Percentiles rank a stretch among this genome's conserved stretches.
Conservation (phyloP, 1,139 yeast species). For the Magnusiomyces sp. region DNA sequence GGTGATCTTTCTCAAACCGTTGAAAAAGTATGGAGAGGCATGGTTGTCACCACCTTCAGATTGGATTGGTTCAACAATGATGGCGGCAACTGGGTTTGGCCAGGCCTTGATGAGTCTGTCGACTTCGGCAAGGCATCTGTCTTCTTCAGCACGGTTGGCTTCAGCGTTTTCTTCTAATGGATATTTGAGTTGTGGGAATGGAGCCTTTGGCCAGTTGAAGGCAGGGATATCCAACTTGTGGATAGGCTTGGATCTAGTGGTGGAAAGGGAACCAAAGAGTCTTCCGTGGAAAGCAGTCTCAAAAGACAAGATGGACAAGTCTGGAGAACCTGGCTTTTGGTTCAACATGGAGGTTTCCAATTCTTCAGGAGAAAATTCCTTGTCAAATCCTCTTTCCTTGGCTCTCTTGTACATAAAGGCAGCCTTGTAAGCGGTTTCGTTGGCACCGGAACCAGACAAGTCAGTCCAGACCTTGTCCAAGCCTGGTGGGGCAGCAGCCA, state of each 20-base stretch:
- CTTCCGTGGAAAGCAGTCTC: conserved; percentile 77
- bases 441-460: conserved; percentile 75
- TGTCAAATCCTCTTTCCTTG: conserved; percentile 42
- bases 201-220: conserved; percentile 82
- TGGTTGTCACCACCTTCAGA: conserved; percentile 88
- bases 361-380: conserved; percentile 53
- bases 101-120: conserved; percentile 50
- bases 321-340: conserved; percentile 66
- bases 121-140: conserved; percentile 51
- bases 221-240: conserved; percentile 81
- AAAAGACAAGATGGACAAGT: conserved; percentile 63
- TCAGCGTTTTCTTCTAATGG: conserved; percentile 53
- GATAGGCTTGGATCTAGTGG: conserved; percentile 73
- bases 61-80: conserved; percentile 72
- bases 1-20: conserved; percentile 65
- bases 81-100: conserved; percentile 64
- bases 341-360: conserved; percentile 54
- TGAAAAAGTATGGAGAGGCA: conserved; percentile 67
- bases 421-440: conserved; percentile 78
- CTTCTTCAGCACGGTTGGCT: conserved; percentile 56
- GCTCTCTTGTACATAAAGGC: conserved; percentile 70
- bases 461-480: conserved; percentile 65
- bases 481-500: conserved; percentile 64
- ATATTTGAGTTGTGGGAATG: conserved; percentile 66
- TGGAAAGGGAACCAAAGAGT: conserved; percentile 67